phyloP scores from a whole-genome alignment of 306 rosid genomes.

The Vachellia pachyceras region DNA sequence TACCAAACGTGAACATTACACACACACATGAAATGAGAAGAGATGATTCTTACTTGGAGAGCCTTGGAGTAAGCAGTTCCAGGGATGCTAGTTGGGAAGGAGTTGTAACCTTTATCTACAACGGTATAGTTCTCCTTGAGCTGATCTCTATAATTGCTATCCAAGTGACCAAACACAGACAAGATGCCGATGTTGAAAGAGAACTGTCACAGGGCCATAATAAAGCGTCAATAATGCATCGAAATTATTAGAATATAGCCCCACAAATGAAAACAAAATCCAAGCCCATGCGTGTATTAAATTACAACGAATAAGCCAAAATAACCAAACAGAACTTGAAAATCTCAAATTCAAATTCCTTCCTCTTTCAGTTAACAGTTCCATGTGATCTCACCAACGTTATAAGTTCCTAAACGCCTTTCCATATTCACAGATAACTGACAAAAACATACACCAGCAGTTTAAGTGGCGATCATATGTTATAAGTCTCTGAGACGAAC shows the following conservation, averaged over 20 bases:
- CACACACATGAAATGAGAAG: neutral
- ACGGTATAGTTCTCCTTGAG: slow-evolving; percentile 74
- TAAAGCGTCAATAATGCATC: slow-evolving; percentile 39
- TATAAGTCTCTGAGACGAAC: slow-evolving; percentile 32
- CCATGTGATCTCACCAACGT: neutral
- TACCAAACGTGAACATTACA: neutral
- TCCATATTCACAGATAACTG: neutral
- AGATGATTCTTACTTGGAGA: slow-evolving; percentile 56
- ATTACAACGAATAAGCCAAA: slow-evolving; percentile 29
- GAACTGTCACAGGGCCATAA: slow-evolving; percentile 54
- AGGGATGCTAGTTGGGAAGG: slow-evolving; percentile 69
- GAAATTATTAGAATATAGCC: slow-evolving; percentile 29
- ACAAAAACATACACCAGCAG: too few species aligned
- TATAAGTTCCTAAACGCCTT: neutral
- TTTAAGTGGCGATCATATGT: too few species aligned
- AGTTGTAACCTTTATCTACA: slow-evolving; percentile 90
- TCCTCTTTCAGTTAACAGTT: neutral
- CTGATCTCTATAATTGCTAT: slow-evolving; percentile 54
- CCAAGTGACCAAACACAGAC: slow-evolving; percentile 72
- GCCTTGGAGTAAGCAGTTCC: slow-evolving; percentile 87
- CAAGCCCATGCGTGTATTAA: slow-evolving; percentile 30
- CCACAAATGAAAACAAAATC: slow-evolving; percentile 43
- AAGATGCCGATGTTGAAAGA: slow-evolving; percentile 81
- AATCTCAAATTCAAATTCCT: neutral
- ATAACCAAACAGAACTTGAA: neutral